Conservation (phyloP, 495 filamentous ascomycete genomes). For the Aspergillus panamensis region DNA sequence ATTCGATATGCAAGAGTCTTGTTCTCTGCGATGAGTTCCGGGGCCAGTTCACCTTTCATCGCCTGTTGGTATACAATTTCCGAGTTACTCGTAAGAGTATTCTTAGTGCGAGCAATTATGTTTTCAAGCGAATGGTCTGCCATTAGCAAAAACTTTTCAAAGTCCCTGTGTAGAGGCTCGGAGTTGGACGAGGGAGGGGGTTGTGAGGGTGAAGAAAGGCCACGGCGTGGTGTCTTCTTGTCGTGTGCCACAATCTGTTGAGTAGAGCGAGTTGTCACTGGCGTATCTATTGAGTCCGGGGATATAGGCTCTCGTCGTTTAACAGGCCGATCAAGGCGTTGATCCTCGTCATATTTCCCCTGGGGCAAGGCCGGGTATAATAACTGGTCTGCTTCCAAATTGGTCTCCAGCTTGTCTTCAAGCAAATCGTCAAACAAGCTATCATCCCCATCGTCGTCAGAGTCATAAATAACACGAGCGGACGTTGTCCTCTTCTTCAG, state of each 20-base stretch:
- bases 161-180: conserved; percentile 20
- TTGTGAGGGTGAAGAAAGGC: conserved; percentile 15
- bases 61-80: conserved; percentile 38
- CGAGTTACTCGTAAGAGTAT: conserved; percentile 35
- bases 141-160: conserved; percentile 33
- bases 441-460: conserved; percentile 41
- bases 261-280: conserved; percentile 3
- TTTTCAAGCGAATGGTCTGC: conserved; percentile 21
- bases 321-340: background rate
- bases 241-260: conserved; percentile 5
- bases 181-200: conserved; percentile 20
- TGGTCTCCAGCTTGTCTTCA: conserved; percentile 18
- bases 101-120: conserved; percentile 24
- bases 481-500: background rate
- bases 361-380: conserved; percentile 34
- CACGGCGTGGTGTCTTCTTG: background rate
- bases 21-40: conserved; percentile 39
- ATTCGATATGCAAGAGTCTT: conserved; percentile 33
- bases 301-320: conserved; percentile 4
- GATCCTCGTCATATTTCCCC: conserved; percentile 8
- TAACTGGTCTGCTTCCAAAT: conserved; percentile 20
- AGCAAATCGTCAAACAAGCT: conserved; percentile 25
- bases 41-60: conserved; percentile 39
- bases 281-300: conserved; percentile 7
- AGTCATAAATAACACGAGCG: conserved; percentile 39